A percentile compares a stretch with the other conserved stretches of the same genome.
These are phyloP conservation scores for Monosporascus ibericus DNA, from an alignment of 2,329 filamentous ascomycete genomes.

Conservation along the genomic window DNA sequence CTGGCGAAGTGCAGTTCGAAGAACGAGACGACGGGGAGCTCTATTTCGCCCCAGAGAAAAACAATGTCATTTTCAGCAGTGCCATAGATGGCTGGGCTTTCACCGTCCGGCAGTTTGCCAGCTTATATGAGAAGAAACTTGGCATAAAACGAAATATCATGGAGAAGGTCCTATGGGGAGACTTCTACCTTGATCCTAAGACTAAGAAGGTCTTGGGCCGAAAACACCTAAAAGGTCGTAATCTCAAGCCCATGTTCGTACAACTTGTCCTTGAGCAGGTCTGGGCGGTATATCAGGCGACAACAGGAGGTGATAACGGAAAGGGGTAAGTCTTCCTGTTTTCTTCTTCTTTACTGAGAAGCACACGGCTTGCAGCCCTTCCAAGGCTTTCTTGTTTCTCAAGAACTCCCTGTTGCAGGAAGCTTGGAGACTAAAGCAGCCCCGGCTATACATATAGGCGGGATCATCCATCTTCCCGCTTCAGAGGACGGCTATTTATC, in stretches of 20 bases:
- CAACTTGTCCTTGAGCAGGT: conserved; percentile 92
- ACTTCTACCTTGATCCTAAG: conserved; percentile 94
- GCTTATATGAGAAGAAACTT: conserved; percentile 91
- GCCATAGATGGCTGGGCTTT: conserved; percentile 99
- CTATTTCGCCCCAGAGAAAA: conserved; percentile 96
- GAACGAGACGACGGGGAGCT: conserved; percentile 94
- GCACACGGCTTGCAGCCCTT: too few species aligned
- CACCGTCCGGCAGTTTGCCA: conserved; percentile 88
- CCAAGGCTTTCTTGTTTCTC: too few species aligned
- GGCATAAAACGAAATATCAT: conserved; percentile 84
- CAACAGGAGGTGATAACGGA: conserved; percentile 72
- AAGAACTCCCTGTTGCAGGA: too few species aligned
- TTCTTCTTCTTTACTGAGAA: not conserved
- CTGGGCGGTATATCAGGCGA: conserved; percentile 93
- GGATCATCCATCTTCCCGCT: too few species aligned
- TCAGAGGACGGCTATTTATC: too few species aligned
- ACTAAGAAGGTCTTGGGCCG: conserved; percentile 86
- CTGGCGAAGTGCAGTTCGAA: conserved; percentile 67
- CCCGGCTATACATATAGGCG: too few species aligned
- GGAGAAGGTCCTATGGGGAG: conserved; percentile 95
- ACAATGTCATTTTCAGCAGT: conserved; percentile 98
- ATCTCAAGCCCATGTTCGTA: conserved; percentile 94
- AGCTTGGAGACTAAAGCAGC: too few species aligned
- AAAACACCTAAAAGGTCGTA: conserved; percentile 88
- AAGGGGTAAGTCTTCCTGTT: conserved; percentile 59